Base-by-base conservation (phyloP, 2,329 filamentous ascomycete species). In the Paecilomyces sp. region DNA sequence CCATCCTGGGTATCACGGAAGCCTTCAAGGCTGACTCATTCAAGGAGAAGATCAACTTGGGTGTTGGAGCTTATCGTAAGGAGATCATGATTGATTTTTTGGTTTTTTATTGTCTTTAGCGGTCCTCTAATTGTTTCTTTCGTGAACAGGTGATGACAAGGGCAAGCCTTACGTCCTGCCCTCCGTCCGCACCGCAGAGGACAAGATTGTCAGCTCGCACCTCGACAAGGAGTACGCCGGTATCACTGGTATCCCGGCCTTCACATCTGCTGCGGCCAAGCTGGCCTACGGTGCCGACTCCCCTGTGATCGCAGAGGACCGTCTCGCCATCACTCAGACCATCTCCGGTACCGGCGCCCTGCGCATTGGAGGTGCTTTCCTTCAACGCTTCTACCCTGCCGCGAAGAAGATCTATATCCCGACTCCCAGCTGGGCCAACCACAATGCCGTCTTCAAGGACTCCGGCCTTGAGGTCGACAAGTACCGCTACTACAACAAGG, bases 401-500 rank as follows among this genome's bases (percentile, higher is more conserved):
- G 86, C 86, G 69, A 97, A 97, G 87, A 90, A 89, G 77, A 91
- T 99, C 80, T 97, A 96, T 83, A 92, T 99, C 75, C 94, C 94
- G 63, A 92, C 83, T 60, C 94, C 94, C 57, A 96, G 91, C 70
- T 99, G 94, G 94, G 94, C 93, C 70, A 97, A 99, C 85, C 94
- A 99, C 84, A 90, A 86, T 75, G 92, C 93, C 65, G 90, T 99
- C 77, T 97, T 99, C 87, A 88, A 85, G 79, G 92, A 97, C 79
- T 89, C 91, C 33, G 91, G 92, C 60, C 85, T 99, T 66, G 85
- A 90, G 79, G 92, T 97, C 63, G 87, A 92, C 80, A 91, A 92
- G 81, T 99, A 99, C 85, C 85, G 91, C 71, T 99, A 99, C 87
- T 99, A 97, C 84, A 91, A 97, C 87, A 95, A 96, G 84, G 88